These are phyloP conservation scores for Malassezia slooffiae DNA, from an alignment of 1,284 basidiomycete species.

Conservation along the genomic window DNA sequence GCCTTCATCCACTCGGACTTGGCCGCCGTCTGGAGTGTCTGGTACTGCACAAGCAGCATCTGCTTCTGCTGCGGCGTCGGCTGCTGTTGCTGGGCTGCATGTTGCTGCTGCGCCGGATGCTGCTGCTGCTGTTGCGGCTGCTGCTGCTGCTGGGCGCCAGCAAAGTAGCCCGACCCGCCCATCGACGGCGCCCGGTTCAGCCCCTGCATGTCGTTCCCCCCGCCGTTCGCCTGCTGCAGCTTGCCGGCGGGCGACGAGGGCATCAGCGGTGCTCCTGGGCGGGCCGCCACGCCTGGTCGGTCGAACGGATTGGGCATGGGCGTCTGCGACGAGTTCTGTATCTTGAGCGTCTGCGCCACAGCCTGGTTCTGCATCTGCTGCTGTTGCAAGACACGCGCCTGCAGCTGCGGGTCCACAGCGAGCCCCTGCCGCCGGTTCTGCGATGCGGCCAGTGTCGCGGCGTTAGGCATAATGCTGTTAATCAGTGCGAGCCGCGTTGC, in stretches of 20 bases:
- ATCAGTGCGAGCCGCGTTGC: slow-evolving; percentile 29
- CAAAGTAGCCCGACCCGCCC: too few relatives aligned
- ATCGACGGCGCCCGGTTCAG: too few relatives aligned
- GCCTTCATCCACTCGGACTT: slow-evolving; percentile 39
- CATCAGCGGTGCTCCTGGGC: neutral
- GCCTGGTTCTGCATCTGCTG: slow-evolving; percentile 32
- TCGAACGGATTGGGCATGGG: slow-evolving; percentile 7
- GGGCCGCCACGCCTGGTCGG: slow-evolving; percentile 15
- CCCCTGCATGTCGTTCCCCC: too few relatives aligned
- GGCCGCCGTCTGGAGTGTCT: slow-evolving; percentile 29
- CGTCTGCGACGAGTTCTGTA: neutral
- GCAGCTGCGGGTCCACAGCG: slow-evolving; percentile 28
- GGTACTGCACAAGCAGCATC: slow-evolving; percentile 34
- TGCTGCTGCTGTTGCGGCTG: slow-evolving; percentile 11
- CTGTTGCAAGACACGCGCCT: slow-evolving; percentile 29
- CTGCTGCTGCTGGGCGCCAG: slow-evolving; percentile 17
- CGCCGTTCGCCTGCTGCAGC: slow-evolving; percentile 9
- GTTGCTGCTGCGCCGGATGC: neutral
- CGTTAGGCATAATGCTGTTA: slow-evolving; percentile 29
- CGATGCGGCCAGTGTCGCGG: slow-evolving; percentile 15
- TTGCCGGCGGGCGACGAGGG: slow-evolving; percentile 7
- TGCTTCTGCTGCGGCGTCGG: slow-evolving; percentile 37
- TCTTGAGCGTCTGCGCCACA: neutral
- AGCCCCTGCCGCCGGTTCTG: slow-evolving; percentile 7
- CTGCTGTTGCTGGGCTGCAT: slow-evolving; percentile 7